Base-by-base conservation (phyloP, 306 rosid genomes). In the Dryas alaskensis region DNA sequence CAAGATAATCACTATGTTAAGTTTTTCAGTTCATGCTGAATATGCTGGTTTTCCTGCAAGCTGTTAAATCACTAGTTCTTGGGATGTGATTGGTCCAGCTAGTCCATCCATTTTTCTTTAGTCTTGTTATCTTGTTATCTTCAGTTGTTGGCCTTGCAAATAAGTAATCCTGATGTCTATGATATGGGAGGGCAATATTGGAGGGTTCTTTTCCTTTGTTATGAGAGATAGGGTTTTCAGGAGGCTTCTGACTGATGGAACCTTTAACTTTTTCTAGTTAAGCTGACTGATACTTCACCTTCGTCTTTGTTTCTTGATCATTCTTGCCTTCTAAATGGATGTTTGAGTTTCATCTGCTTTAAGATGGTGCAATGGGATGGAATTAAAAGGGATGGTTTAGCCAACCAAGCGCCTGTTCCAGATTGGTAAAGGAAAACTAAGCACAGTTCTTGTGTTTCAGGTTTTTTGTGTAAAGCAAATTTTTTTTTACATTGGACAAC, bases 271-370 rank as follows among this genome's bases (percentile, higher is more conserved):
- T 79, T 47, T 70, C 54, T 74, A 68, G 48, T 70, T 72, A 57
- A 49, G 76, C 67, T 67, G 76, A 71, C 67, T 78, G 75, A 64
- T 68, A 63, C 77, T 72, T 74, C 76, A 45, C 66, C 62, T 55
- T 43, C 17, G 9, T 47, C 51, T 76, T 69, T 65, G 74, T 70
- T 65, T 70, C 51, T 55, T 65, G 72, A 73, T 66, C 67, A 65
- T 83, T 51, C 60, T 52, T 57, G 68, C 80, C 76, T 70, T 79
- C 80, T 71, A 55, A 69, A 67, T 66, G 69, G 75, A 76, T 78
- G 75, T 62, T 69, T 51, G 68, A 80, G 59, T 58, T 53, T 61
- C 58, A 12, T 44, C 77, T 79, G 64, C 17, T 62, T 64, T 65
- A 40, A 62, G 22, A 22, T 22, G 67, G 45, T 50, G 59, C 72